Base-by-base conservation (phyloP, 2,329 filamentous ascomycete species). In the Microcyclospora tardicrescens region DNA sequence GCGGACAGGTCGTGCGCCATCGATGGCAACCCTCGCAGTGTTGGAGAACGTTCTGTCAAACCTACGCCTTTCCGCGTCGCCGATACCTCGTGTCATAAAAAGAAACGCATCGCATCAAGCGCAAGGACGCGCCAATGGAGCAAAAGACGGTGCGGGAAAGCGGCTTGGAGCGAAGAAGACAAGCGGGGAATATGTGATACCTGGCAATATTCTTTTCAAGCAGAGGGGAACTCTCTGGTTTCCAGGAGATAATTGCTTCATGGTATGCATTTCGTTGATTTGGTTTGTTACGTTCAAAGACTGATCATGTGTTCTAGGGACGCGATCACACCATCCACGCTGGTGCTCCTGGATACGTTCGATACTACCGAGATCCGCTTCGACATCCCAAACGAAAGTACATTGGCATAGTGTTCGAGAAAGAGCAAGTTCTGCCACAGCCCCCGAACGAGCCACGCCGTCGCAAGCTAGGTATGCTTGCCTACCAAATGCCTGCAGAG, bases 141-240 rank as follows among this genome's bases (percentile, higher is more conserved):
- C 76, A 19, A 79, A 79, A 56, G 73, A 81, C 53, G 77, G 78
- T 3, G 70, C 79, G 1, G 80, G 80, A 52, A 94, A 94, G 67
- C 85, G 94, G 60, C 67, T 98, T 50, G 91, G 91, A 50, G 87
- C 89, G 5, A 98, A 98, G 72, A 85, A 89, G 63, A 80, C 81
- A 13, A 85, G 84, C 61, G 89, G 84, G 83, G 69, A 95, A 67
- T 93, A 81, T 61, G 91, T 98, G 28, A 81, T 94, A 42, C 82
- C 87, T 4, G 91, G 91, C 39, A 96, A 94, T 68, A 98, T 98
- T 63, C 83, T 98, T 65, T 98, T 91, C 75, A 86, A 85, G 60
- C 91, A 98, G 64, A 81, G 89, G 55, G 91, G 91, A 53, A 93
- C 91, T 3, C 75, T 79, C 55, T 98, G 91, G 91, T 89, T 81